Base-by-base conservation (phyloP, 768 basidiomycete genomes). In the Calocybe indica region DNA sequence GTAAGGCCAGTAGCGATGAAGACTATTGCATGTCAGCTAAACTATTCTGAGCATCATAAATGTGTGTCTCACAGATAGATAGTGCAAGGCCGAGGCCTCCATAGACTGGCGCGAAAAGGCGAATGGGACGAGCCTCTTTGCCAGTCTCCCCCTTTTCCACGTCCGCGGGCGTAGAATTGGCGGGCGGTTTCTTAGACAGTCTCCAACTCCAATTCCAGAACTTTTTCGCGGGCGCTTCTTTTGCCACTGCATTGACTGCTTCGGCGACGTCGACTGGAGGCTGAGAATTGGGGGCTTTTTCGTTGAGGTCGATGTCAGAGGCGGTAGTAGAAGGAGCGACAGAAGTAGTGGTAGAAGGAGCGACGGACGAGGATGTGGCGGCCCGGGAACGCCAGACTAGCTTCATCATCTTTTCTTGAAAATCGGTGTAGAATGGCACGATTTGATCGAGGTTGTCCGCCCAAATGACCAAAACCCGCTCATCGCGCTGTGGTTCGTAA, bases 381-480 rank as follows among this genome's bases (percentile, higher is more conserved):
- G 65, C 54, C 33, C 80, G 73, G 15, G 70, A 64, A 40, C 73
- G 65, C 78, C 78, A 80, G 41, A 77, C 71, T 39, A 77, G 68
- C 49, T 77, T 79, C 69, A 79, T 76, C 60, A 76, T 53, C 68
- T 82, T 83, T 22, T 80, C 75, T 53, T 89, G 83, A 56, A 90
- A 88, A 58, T 88, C 87, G 10, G 66, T 62, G 60, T 76, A 82
- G n/a, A 83, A 60, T 0, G 84, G 83, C 44, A 93, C 83, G 54
- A 94, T 85, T 52, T 69, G 71, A 60, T 92, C 89, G 34, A 93
- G 72, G 56, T 83, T 76, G 65, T 93, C 88, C 1, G 87, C 80
- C 92, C 92, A 94, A 13, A 88, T 80, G 15, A 92, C 74, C 28
- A 94, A 71, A 37, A 90, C 86, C 15, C 80, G 79, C 58, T 93